Evolutionary conservation across 257 asterid genomes (phyloP).

Genomic region (Solanum pimpinellifolium): DNA sequence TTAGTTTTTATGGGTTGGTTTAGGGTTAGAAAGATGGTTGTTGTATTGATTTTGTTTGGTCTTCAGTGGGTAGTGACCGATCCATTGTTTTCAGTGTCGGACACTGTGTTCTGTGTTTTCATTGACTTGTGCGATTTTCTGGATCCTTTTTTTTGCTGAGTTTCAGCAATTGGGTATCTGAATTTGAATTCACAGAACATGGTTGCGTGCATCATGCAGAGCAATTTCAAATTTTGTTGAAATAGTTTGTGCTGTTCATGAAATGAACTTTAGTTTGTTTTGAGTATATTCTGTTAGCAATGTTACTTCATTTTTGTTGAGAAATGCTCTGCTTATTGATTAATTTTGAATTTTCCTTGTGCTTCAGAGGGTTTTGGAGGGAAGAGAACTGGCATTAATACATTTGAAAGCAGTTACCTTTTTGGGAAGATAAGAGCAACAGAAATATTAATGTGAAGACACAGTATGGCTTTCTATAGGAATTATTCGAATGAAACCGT

Average conservation of each 20-base stretch:
- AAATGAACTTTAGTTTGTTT: neutral
- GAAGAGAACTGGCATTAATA: slow-evolving; percentile 8
- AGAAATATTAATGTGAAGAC: slow-evolving; percentile 25
- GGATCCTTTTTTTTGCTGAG: neutral
- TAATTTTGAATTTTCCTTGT: neutral
- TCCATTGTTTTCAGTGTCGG: neutral
- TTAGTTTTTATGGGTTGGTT: neutral
- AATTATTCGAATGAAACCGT: slow-evolving; percentile 39
- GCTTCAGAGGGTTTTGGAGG: slow-evolving; percentile 28
- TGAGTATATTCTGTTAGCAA: neutral
- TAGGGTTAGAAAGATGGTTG: neutral
- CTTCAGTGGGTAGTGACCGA: neutral
- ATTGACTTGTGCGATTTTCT: neutral
- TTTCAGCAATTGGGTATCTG: neutral
- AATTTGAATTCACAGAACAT: neutral
- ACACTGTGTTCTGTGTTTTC: neutral
- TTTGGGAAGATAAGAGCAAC: neutral
- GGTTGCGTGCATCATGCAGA: neutral
- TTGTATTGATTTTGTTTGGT: neutral
- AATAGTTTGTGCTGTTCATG: neutral
- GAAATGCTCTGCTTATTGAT: neutral
- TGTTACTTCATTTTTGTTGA: neutral
- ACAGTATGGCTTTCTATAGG: slow-evolving; percentile 52
- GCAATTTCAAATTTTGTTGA: neutral
- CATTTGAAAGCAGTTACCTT: slow-evolving; percentile 13